These are phyloP conservation scores for Starmerella riodocensis DNA, from an alignment of 805 yeast genomes.

Conservation along the genomic window DNA sequence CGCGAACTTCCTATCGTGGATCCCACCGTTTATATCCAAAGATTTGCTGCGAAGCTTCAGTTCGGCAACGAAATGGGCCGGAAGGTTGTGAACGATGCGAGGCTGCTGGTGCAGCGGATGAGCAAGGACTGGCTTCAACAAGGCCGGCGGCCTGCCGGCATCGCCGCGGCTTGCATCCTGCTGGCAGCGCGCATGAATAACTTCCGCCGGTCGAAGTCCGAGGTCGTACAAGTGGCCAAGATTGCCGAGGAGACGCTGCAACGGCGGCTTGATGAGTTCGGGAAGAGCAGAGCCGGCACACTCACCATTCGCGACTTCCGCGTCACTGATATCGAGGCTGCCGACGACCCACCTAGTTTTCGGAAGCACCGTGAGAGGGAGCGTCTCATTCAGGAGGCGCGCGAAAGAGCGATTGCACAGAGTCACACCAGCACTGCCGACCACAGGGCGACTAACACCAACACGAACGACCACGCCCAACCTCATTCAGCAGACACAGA, in stretches of 20 bases:
- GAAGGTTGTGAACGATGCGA: conserved; percentile 78
- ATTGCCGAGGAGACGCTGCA: conserved; percentile 92
- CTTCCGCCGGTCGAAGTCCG: conserved; percentile 79
- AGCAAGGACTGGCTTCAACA: conserved; percentile 88
- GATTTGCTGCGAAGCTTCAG: conserved; percentile 77
- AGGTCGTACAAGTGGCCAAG: conserved; percentile 88
- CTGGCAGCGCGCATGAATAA: conserved; percentile 96
- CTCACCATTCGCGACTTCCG: conserved; percentile 67
- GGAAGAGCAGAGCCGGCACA: conserved; percentile 56
- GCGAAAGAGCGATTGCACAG: conserved; percentile 16
- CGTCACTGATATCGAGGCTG: conserved; percentile 30
- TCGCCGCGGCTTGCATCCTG: conserved; percentile 91
- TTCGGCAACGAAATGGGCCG: conserved; percentile 50
- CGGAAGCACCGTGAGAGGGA: conserved; percentile 38
- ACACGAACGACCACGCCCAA: not conserved
- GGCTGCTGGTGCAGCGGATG: conserved; percentile 78
- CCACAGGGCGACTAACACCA: not conserved
- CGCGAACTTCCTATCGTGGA: conserved; percentile 75
- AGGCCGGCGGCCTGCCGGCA: conserved; percentile 96
- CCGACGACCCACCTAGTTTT: conserved; percentile 75
- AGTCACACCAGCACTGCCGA: not conserved
- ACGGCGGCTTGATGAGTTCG: conserved; percentile 77
- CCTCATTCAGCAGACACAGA: not conserved
- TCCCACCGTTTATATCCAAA: conserved; percentile 85
- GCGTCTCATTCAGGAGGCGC: conserved; percentile 21